Evolutionary conservation across 345 rosid species (phyloP), one percentile per base, ranked within the genome.

Genomic region (Brassica rapa): DNA sequence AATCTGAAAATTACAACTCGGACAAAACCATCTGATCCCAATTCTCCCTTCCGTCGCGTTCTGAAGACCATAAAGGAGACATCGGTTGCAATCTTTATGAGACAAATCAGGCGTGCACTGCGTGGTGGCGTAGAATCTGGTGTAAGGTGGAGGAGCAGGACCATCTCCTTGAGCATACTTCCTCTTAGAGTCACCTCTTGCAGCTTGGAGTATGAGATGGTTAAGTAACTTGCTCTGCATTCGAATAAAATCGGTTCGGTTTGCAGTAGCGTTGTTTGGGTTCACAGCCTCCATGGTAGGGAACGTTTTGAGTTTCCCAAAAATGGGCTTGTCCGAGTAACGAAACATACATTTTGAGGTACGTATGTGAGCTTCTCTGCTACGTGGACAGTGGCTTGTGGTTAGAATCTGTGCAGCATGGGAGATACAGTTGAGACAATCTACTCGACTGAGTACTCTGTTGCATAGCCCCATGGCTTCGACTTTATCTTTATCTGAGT

Each of bases 161-260:
- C 75, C 81, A 24, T 63, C 8, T 51, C 66, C 80, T 63, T 77
- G 70, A 62, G 65, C 71, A 62, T 77, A 77, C 64, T 77, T 70
- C 23, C 75, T 77, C 30, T 39, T 46, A 53, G 60, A 2, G 12
- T 65, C 75, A 62, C 80, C 75, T 3, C 65, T 8, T 15, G 70
- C 75, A 11, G 75, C 65, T 32, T 9, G 6, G 25, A 19, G 25
- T 21, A 63, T 51, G 4, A 77, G 70, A 16, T 29, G 39, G 64
- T 62, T 51, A 33, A 77, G 74, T 62, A 77, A 62, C 37, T 62
- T 15, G 53, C 41, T 62, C 39, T 69, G 80, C 56, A 61, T 4
- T 4, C 56, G 6, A 15, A 69, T 51, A 77, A 49, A 77, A 55
- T 69, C 70, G 63, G 51, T 62, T 70, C 29, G 35, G 8, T 77